A percentile compares a stretch with the other conserved stretches of the same genome.
phyloP scores from a whole-genome alignment of 768 basidiomycete genomes.

The Phlebiopsis flavidoalba region DNA sequence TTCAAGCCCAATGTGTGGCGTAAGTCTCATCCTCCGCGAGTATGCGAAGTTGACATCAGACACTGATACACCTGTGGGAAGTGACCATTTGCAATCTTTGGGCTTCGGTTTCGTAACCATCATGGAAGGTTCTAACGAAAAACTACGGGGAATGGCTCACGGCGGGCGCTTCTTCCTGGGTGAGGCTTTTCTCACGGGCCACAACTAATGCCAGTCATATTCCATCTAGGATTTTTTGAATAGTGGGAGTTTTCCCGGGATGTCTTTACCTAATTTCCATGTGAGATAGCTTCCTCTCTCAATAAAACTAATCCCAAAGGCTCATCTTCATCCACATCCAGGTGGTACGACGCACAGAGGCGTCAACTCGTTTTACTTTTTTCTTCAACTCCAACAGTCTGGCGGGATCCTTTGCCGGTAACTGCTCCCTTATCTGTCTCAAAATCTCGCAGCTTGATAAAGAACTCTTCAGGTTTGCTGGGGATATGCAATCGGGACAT shows the following conservation, averaged over 20 bases:
- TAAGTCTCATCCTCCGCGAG: slow-evolving; percentile 13
- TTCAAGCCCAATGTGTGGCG: slow-evolving; percentile 32
- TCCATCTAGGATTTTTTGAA: slow-evolving; percentile 18
- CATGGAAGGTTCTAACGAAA: slow-evolving; percentile 27
- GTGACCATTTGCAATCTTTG: slow-evolving; percentile 31
- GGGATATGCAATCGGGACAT: slow-evolving; percentile 28
- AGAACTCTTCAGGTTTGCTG: slow-evolving; percentile 12
- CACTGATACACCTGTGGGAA: slow-evolving; percentile 3
- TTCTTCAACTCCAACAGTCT: slow-evolving; percentile 36
- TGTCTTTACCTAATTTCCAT: slow-evolving; percentile 29
- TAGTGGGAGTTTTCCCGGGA: slow-evolving; percentile 27
- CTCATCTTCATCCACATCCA: neutral
- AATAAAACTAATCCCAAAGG: neutral
- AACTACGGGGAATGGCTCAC: slow-evolving; percentile 32
- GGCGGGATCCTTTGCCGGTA: slow-evolving; percentile 33
- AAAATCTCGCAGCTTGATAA: neutral
- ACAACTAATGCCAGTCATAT: neutral
- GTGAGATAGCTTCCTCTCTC: neutral
- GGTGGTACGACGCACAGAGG: slow-evolving; percentile 35
- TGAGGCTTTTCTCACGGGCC: neutral
- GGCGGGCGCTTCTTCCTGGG: slow-evolving; percentile 35
- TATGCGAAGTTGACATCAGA: neutral
- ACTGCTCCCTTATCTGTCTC: neutral
- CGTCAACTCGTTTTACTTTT: slow-evolving; percentile 29
- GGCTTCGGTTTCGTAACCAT: slow-evolving; percentile 33